These are phyloP conservation scores for Fusarium protoensiforme DNA, from an alignment of 2,329 filamentous ascomycete genomes.

Conservation along the genomic window DNA sequence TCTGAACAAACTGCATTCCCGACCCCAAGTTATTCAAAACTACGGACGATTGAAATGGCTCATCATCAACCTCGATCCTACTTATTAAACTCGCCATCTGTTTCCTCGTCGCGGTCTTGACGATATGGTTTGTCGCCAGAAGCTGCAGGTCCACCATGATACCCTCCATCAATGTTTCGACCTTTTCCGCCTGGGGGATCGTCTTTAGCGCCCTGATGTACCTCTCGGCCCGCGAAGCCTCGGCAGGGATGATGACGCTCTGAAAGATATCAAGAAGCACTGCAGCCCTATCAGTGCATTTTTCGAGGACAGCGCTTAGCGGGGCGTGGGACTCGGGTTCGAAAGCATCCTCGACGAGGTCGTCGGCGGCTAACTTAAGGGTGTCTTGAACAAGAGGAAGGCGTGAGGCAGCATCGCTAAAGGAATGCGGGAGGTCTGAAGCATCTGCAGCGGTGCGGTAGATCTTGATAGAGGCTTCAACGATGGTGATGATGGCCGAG, in stretches of 20 bases:
- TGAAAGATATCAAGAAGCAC: not conserved
- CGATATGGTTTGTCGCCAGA: not conserved
- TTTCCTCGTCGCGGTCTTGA: not conserved
- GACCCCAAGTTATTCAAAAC: not conserved
- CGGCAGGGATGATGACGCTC: rapidly evolving
- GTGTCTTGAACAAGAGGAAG: not conserved
- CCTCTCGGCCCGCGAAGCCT: not conserved
- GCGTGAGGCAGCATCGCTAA: not conserved
- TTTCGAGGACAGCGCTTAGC: not conserved
- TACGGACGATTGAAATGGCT: not conserved
- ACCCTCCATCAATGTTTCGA: not conserved
- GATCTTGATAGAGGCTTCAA: not conserved
- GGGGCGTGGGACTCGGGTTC: not conserved
- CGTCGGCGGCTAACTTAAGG: not conserved
- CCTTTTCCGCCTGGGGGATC: not conserved
- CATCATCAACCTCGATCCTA: rapidly evolving
- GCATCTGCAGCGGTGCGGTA: not conserved
- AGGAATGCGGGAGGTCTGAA: not conserved
- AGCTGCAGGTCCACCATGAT: not conserved
- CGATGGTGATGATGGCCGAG: not conserved
- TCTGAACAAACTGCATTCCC: not conserved
- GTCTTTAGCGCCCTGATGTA: not conserved
- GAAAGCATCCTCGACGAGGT: not conserved
- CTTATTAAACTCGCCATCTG: not conserved
- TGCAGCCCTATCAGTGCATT: not conserved